Base-by-base conservation (phyloP, 2,329 filamentous ascomycete species). In the Fusarium sp. region DNA sequence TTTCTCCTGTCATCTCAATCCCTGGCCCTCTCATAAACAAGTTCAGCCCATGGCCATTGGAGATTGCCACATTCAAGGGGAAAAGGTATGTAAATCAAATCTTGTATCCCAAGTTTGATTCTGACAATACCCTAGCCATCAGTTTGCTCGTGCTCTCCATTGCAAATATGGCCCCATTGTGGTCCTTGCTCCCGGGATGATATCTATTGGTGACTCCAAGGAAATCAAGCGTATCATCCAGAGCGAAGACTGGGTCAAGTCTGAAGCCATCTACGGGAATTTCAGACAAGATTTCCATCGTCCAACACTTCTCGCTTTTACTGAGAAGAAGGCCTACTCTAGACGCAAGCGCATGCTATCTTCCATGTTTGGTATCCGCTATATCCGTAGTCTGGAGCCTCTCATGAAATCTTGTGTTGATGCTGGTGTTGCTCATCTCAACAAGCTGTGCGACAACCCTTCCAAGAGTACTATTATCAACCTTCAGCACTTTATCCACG, bases 211-310 rank as follows among this genome's bases (percentile, higher is more conserved):
- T 24, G 59, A 62, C 15, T 26, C 59, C 15, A 45, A 31, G 14
- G 59, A 62, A 17, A 62, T 62, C 12, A 55, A 56, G 15, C 31
- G 59, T 0, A 62, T 62, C 20, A 62, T 62, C 31, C 59, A 62
- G 20, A 62, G 26, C 22, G 59, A 62, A 18, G 59, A 62, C 48
- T 62, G 59, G 59, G 59, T 31, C 33, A 62, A 62, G 33, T 62
- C 48, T 6, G 59, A 62, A 31, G 59, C 59, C 24, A 62, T 62
- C 15, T 62, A 62, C 28, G 59, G 59, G 6, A 62, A 62, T 1
- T 62, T 62, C 6, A 62, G 59, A 56, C 59, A 62, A 26, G 59
- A 62, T 17, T 49, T 38, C 18, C 31, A 62, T 24, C 48, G 59
- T 4, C 59, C 59, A 56, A 62, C 59, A 26, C 59, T 62, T 5